These are phyloP conservation scores for Diaporthe sp. DNA, from an alignment of 2,329 filamentous ascomycete genomes.

Conservation along the genomic window DNA sequence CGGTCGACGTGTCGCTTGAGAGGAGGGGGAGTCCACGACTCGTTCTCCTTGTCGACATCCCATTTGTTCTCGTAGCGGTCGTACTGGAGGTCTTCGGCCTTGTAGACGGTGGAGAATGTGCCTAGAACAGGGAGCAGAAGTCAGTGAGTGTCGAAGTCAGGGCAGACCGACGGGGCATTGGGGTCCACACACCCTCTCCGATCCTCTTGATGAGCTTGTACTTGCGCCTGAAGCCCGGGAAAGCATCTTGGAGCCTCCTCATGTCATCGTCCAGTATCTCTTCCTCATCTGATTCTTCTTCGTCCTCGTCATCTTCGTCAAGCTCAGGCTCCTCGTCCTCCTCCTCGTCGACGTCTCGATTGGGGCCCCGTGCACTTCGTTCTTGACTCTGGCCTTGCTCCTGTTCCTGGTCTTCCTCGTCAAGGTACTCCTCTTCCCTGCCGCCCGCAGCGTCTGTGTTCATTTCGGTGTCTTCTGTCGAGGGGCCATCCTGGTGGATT, in stretches of 20 bases:
- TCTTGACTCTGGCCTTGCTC: conserved; percentile 52
- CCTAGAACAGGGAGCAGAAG: conserved; percentile 66
- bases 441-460: conserved; percentile 58
- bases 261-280: conserved; percentile 83
- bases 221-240: conserved; percentile 84
- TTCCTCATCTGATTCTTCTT: conserved; percentile 67
- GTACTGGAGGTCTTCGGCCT: conserved; percentile 93
- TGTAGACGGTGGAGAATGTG: conserved; percentile 99
- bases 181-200: conserved; percentile 80
- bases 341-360: conserved; percentile 54
- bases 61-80: conserved; percentile 87
- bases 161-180: background rate
- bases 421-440: conserved; percentile 51
- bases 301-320: conserved; percentile 57
- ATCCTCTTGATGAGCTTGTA: conserved; percentile 97
- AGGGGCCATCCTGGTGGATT: conserved; percentile 64
- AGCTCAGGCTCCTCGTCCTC: conserved; percentile 52
- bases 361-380: conserved; percentile 39
- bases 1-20: conserved; percentile 64
- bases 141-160: conserved; percentile 29
- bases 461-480: conserved; percentile 65
- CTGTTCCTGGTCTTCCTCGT: conserved; percentile 51
- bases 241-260: conserved; percentile 83
- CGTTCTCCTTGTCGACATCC: conserved; percentile 79
- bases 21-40: conserved; percentile 79